Base-by-base conservation (phyloP, 2,329 filamentous ascomycete genomes). In the Seiridium unicorne region DNA sequence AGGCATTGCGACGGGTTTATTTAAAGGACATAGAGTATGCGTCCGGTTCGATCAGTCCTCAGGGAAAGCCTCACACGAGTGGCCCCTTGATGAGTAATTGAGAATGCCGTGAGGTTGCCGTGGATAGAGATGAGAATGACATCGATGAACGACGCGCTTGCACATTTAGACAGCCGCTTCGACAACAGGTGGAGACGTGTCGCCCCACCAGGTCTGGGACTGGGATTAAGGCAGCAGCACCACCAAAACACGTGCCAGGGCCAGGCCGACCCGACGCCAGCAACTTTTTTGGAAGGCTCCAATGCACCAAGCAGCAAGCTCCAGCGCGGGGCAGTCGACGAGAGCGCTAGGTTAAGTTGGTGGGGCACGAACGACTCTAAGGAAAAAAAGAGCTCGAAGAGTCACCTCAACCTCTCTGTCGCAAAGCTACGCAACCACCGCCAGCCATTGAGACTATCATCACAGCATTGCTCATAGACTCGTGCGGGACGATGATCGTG, bases 1-100 rank as follows among this genome's bases (percentile, higher is more conserved):
- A 55, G 59, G 59, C 59, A 61, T 61, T 35, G 35, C 57, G 59
- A 40, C 57, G 54, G 32, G 10, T 4, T 26, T 26, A 26, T 26
- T 26, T 26, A 26, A 26, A 26, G 18, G 18, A 26, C 18, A 26
- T 26, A 26, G 18, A 26, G 18, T 26, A 26, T 26, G 18, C 18
- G 18, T 26, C 18, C 18, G 18, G 18, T 26, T 26, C 18, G 18
- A 26, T 26, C 18, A 26, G 18, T 26, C 18, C 18, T 26, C 18
- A 26, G 18, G 18, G 18, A 26, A 26, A 26, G 18, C 18, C 18
- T 26, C 18, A 26, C 18, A 26, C 18, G 18, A 26, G 18, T 26
- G 18, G 18, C 18, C 18, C 18, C 18, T 26, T 26, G 18, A 26
- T 26, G 18, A 26, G 18, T 26, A 26, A 26, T 26, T 26, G 18